Evolutionary conservation across 768 basidiomycete species (phyloP).

Genomic region (Amanita inopinata): DNA sequence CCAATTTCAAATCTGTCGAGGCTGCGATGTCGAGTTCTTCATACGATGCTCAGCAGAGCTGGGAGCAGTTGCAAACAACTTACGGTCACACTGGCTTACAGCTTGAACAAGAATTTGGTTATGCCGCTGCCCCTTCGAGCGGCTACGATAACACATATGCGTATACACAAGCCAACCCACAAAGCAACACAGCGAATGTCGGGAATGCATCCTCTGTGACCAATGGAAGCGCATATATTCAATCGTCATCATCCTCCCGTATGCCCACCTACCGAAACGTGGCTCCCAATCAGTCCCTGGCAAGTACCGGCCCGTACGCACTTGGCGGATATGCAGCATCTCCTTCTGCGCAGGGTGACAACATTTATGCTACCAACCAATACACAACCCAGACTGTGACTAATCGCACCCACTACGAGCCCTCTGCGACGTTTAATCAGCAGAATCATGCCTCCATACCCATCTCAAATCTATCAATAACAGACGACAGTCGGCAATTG

Average conservation of each 20-base stretch:
- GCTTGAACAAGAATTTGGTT: slow-evolving; percentile 26
- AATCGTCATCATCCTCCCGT: slow-evolving; percentile 5
- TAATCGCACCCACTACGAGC: not conserved
- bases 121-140: slow-evolving; percentile 8
- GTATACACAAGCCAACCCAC: slow-evolving; percentile 7
- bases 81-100: slow-evolving; percentile 21
- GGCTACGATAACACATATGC: not conserved
- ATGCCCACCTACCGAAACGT: not conserved
- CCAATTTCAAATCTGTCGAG: not conserved
- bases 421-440: not conserved
- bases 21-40: slow-evolving; percentile 17
- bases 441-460: not conserved
- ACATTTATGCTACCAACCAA: not conserved
- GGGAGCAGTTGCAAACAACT: slow-evolving; percentile 18
- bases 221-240: slow-evolving; percentile 10
- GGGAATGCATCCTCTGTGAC: slow-evolving; percentile 11
- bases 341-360: not conserved
- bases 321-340: not conserved
- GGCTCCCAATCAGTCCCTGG: not conserved
- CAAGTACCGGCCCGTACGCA: not conserved
- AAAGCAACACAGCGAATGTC: slow-evolving; percentile 7
- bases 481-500: not conserved
- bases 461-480: not conserved
- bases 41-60: slow-evolving; percentile 17
- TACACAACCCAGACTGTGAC: not conserved